Evolutionary conservation across 768 basidiomycete genomes (phyloP), one percentile per base, ranked within the genome.

Genomic region (Kwoniella shandongensis): DNA sequence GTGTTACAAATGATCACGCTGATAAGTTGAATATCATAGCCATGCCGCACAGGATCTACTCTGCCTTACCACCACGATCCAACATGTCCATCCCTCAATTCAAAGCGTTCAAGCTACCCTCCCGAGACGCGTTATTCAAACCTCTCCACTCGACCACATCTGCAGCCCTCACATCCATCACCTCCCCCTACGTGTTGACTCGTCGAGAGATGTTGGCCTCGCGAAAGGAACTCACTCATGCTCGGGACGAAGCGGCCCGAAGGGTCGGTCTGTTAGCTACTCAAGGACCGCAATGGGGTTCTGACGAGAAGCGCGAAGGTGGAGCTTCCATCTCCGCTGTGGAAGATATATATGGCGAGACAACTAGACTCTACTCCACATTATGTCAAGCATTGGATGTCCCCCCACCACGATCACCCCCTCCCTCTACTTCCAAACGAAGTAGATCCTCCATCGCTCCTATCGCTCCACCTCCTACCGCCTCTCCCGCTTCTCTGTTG

Each of bases 171-270:
- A 62, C 59, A 11, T 56, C 68, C 20, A 61, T 70, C 35, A 64
- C 65, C 15, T 68, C 71, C 7, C 71, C 71, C 6, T 67, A 70
- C 57, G 63, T 62, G 17, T 65, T 76, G 12, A 74, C 71, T 8
- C 63, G 75, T 1, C 60, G 70, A 3, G 75, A 76, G 52, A 68
- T 76, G 65, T 48, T 76, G 22, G 47, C 61, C 6, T 68, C 67
- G 1, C 42, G 62, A 40, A 68, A 69, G 26, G 67, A 63, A 0
- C 59, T 76, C 8, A 63, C 47, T 0, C 30, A 41, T 1, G 63
- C 70, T 3, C 54, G 71, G n/a, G 70, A 76, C 50, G 61, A 59
- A 1, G 49, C 61, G 7, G 75, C 75, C 2, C 27, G 46, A 13
- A 53, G 58, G 40, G 66, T 76, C 15, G 75, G 75, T 12, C 55